Evolutionary conservation across 345 rosid species (phyloP).

Genomic region (Populus pruinosa): DNA sequence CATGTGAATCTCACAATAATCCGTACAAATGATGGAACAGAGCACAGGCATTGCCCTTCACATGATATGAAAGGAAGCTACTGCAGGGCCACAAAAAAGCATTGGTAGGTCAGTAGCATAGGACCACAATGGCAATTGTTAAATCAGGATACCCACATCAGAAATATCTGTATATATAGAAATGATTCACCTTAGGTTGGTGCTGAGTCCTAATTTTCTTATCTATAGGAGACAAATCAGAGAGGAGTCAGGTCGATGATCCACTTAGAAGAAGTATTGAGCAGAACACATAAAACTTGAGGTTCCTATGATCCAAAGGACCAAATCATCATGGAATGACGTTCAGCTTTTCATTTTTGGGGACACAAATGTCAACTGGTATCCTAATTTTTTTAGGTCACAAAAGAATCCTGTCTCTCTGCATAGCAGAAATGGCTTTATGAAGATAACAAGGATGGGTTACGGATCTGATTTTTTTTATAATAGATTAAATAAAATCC

Average conservation of each 20-base stretch:
- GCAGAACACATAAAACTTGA: not conserved
- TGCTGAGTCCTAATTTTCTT: slow-evolving; percentile 41
- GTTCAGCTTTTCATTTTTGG: slow-evolving; percentile 1
- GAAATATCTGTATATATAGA: not conserved
- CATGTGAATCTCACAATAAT: not conserved
- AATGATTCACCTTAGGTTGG: slow-evolving; percentile 4
- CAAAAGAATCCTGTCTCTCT: not conserved
- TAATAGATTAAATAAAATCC: not conserved
- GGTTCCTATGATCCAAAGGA: not conserved
- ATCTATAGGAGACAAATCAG: slow-evolving; percentile 8
- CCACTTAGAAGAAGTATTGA: slow-evolving; percentile 23
- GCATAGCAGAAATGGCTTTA: not conserved
- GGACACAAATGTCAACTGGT: not conserved
- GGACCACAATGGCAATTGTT: not conserved
- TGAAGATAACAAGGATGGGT: not conserved
- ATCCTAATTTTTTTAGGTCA: not conserved
- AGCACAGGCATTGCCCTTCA: not conserved
- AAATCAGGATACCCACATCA: not conserved
- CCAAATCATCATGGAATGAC: slow-evolving; percentile 2
- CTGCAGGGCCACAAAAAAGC: not conserved
- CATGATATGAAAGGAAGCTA: not conserved
- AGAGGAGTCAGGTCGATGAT: slow-evolving; percentile 24
- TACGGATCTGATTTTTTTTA: not conserved
- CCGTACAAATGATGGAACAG: not conserved
- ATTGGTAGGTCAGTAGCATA: not conserved